Conservation (phyloP, 495 filamentous ascomycete species). For the Penicillium atrosanguineum region DNA sequence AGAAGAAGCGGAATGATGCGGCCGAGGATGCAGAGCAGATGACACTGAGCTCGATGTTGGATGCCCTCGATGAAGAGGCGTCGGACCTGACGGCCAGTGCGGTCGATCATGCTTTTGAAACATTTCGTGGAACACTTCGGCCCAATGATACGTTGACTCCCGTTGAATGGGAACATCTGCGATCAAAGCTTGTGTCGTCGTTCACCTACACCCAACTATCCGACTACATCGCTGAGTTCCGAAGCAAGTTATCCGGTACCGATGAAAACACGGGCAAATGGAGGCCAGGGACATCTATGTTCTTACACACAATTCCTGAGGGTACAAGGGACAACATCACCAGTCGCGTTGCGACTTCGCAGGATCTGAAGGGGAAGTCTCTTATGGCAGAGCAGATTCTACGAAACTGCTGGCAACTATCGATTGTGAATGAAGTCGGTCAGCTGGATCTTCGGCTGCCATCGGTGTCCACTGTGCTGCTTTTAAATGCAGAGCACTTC, state of each 20-base stretch:
- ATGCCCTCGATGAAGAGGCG: conserved; percentile 26
- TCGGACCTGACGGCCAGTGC: conserved; percentile 1
- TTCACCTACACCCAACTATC: conserved; percentile 37
- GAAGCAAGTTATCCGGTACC: background rate
- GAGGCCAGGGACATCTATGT: conserved; percentile 32
- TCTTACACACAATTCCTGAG: conserved; percentile 13
- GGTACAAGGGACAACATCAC: background rate
- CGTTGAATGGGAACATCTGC: conserved; percentile 28
- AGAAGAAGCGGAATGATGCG: conserved; percentile 1
- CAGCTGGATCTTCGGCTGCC: conserved; percentile 40
- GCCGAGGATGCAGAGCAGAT: conserved; percentile 1
- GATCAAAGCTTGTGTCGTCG: conserved; percentile 25
- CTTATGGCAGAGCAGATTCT: conserved; percentile 38
- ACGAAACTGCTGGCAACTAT: conserved; percentile 44
- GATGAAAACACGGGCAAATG: conserved; percentile 10
- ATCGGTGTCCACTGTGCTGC: conserved; percentile 22
- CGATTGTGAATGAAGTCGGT: conserved; percentile 35
- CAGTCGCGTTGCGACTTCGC: conserved; percentile 10
- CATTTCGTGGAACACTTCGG: conserved; percentile 13
- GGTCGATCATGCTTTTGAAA: conserved; percentile 26
- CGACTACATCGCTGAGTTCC: conserved; percentile 23
- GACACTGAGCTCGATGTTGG: conserved; percentile 27
- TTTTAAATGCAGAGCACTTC: conserved; percentile 32
- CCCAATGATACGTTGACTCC: conserved; percentile 22
- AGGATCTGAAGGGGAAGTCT: conserved; percentile 29